Base-by-base conservation (phyloP, 83 land plant species). In the Picea abies region DNA sequence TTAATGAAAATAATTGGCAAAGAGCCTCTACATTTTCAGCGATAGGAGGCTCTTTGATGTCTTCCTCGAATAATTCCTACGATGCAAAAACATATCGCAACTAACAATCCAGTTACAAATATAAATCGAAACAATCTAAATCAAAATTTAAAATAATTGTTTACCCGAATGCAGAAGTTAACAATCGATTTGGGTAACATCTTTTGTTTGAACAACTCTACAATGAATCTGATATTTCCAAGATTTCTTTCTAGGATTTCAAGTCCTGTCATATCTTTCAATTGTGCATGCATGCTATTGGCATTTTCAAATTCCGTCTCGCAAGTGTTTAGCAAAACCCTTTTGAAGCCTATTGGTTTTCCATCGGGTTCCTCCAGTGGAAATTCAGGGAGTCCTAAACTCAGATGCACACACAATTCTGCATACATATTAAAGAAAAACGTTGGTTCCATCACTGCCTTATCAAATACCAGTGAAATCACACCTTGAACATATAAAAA, bases 241-340 rank as follows among this genome's bases (percentile, higher is more conserved):
- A 96, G 88, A 20, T 92, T 95, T 76, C 89, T 93, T 32, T 96
- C 98, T 63, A 84, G 85, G 22, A 91, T 92, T 62, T 92, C 96
- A 63, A 96, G 93, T 16, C 84, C 89, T 63, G 86, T 90, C 29
- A 29, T 29, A 29, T 29, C 29, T 29, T 29, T 29, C 29, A 29
- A 29, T 29, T 29, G 29, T 29, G 77, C 89, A 32, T 92, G 80
- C 82, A 94, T 26, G 7, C 86, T 87, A 80, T 90, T 94, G 32
- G 92, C 85, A 71, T 96, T 96, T 88, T 96, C 98, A 89, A 96
- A 96, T 69, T 89, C 95, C 80, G 92, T 91, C 78, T 96, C 98
- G 78, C 98, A 96, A 58, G 79, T 91, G 84, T 90, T 92, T 47
- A 95, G 85, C 96, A 29, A 29, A 29, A 29, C 29, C 29, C 29